Evolutionary conservation across 768 basidiomycete genomes (phyloP).

Genomic region (Aureoboletus auriporus): DNA sequence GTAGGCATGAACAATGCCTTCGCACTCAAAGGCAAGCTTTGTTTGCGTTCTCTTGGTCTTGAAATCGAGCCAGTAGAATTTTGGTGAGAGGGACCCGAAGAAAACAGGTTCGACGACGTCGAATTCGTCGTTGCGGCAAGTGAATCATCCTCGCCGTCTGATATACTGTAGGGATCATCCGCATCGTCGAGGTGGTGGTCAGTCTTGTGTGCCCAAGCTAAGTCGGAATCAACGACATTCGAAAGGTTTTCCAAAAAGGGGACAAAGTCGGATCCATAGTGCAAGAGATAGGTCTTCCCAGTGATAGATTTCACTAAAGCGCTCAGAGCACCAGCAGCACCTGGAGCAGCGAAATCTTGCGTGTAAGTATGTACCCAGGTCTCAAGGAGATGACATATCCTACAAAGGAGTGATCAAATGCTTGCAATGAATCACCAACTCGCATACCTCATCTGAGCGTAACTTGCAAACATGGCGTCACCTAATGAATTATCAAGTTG

Average conservation of each 20-base stretch:
- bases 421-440: neutral
- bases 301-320: conserved; percentile 78
- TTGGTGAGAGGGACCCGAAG: conserved; percentile 18
- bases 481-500: conserved; percentile 66
- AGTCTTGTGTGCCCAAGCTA: conserved; percentile 68
- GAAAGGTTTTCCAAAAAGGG: conserved; percentile 73
- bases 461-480: conserved; percentile 84
- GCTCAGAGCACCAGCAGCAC: conserved; percentile 65
- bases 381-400: conserved; percentile 77
- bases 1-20: conserved; percentile 40
- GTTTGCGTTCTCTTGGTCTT: conserved; percentile 61
- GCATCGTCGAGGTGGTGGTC: conserved; percentile 56
- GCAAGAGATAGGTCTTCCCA: conserved; percentile 75
- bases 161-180: conserved; percentile 54
- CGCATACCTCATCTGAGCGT: conserved; percentile 78
- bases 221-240: conserved; percentile 61
- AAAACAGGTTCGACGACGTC: conserved; percentile 23
- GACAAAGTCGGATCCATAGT: conserved; percentile 80
- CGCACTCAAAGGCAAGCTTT: conserved; percentile 57
- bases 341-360: conserved; percentile 75
- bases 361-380: conserved; percentile 75
- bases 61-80: conserved; percentile 23
- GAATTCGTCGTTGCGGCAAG: conserved; percentile 30
- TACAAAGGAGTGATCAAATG: conserved; percentile 25
- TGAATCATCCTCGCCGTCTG: conserved; percentile 50